Base-by-base conservation (phyloP, 2,329 filamentous ascomycete species). In the Tricladium varicosporioides region DNA sequence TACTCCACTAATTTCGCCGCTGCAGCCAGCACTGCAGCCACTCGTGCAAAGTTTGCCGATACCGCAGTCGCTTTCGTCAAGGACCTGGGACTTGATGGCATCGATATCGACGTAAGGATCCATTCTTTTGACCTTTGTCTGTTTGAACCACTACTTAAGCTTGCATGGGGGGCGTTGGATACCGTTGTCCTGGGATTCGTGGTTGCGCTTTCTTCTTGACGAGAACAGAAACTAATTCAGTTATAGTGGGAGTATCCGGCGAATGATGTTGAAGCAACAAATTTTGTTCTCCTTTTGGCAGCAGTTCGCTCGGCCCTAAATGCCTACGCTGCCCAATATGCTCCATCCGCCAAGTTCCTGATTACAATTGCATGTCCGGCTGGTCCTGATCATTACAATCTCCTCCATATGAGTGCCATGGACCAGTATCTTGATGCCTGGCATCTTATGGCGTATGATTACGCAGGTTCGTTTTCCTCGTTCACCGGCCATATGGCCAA, bases 1-100 rank as follows among this genome's bases (percentile, higher is more conserved):
- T 94, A 91, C 73, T 91, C 88, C 1, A 75, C 80, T 64, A 90
- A 91, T 71, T 93, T 96, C 69, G 78, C 88, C 0, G 76, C 77
- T 1, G 86, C 86, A 0, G 84, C 86, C 9, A 84, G 83, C 58
- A 88, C 86, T 0, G 78, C 80, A 0, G 73, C 77, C 2, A 85
- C 83, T 14, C 81, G 91, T 14, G 72, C 77, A 36, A 81, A 65
- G 1, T 96, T 96, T 72, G 91, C 91, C 5, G 73, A 80, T 47
- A 83, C 81, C 2, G 84, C 89, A 1, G 86, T 92, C 0, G 73
- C 78, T 7, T 72, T 94, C 53, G 78, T 96, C 56, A 85, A 87
- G 66, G 85, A 96, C 70, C 80, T 88, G 67, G 91, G 90, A 0
- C 78, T 82, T 53, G 80, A 80, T 63, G 78, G 78, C 49, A 68